Evolutionary conservation across 2,329 filamentous ascomycete species (phyloP).

Genomic region (Phialophora chinensis): DNA sequence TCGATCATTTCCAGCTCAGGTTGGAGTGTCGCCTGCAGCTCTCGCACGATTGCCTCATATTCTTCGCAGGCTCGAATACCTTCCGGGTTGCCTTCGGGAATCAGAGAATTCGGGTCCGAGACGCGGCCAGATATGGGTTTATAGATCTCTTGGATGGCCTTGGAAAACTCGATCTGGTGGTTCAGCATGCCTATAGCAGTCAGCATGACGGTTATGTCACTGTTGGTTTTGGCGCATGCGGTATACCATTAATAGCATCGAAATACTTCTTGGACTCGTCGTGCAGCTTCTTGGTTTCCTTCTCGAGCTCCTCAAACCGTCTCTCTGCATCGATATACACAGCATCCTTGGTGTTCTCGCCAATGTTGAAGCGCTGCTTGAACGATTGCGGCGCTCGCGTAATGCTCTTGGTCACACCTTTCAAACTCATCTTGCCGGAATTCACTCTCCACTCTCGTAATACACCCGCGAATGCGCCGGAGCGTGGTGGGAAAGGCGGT

Average conservation of each 20-base stretch:
- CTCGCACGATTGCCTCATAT: conserved; percentile 88
- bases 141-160: conserved; percentile 95
- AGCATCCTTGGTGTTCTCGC: conserved; percentile 91
- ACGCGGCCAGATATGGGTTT: conserved; percentile 95
- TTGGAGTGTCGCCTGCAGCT: conserved; percentile 83
- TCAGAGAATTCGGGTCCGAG: conserved; percentile 85
- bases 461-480: not conserved
- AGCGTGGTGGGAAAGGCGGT: not conserved
- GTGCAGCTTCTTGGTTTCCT: conserved; percentile 94
- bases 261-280: conserved; percentile 98
- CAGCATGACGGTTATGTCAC: conserved; percentile 11
- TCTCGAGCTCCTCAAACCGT: conserved; percentile 91
- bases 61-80: conserved; percentile 96
- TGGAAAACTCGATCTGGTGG: conserved; percentile 98
- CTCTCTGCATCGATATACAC: conserved; percentile 95
- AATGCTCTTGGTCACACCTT: conserved; percentile 90
- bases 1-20: conserved; percentile 99
- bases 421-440: conserved; percentile 83
- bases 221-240: not conserved
- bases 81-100: conserved; percentile 84
- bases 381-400: conserved; percentile 89
- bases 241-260: conserved; percentile 84
- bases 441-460: not conserved
- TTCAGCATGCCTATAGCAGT: conserved; percentile 74
- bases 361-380: conserved; percentile 91